Evolutionary conservation across 768 basidiomycete species (phyloP), one percentile per base, ranked within the genome.

Genomic region (Leccinum sublutescens): DNA sequence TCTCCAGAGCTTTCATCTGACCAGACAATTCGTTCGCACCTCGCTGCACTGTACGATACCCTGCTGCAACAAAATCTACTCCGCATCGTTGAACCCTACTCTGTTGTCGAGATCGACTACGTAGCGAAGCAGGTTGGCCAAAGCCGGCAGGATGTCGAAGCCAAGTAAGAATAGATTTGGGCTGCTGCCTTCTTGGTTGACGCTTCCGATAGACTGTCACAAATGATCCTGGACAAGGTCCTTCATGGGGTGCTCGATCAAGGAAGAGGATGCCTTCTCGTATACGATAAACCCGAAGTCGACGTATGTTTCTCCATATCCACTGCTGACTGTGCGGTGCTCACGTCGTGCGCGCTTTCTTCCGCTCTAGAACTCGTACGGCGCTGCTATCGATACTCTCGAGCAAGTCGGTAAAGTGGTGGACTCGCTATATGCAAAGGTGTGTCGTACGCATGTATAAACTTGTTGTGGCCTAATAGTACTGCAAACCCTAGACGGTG

Each of bases 171-270:
- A 23, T 52, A 15, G 17, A 1, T 14, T 23, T 12, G 1, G 1
- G 9, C 15, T 11, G n/a, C 5, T 33, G 50, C 9, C 11, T 11
- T 53, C 57, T 29, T 7, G 19, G 23, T 27, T 67, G 50, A 70
- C 48, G 1, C 49, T 23, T 29, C 56, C 19, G 33, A 5, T 65
- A 96, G 95, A 71, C 77, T 98, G 27, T 94, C 91, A 31, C 96
- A 99, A 71, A 98, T 99, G 96, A 99, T 98, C 62, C 78, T 98
- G 38, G 96, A 98, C 76, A 95, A 95, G 66, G 85, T 95, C 2
- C 84, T 98, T 62, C 84, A 93, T 62, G 96, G 96, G 5, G 95
- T 99, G 1, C 80, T 99, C n/a, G 96, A 98, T 71, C 96, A 98
- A 72, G 94, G 93, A 27, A 83, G 92, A 3, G 95, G 95, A 0